Evolutionary conservation across 2,329 filamentous ascomycete genomes (phyloP).

Genomic region (Paraconiothyrium sp.): DNA sequence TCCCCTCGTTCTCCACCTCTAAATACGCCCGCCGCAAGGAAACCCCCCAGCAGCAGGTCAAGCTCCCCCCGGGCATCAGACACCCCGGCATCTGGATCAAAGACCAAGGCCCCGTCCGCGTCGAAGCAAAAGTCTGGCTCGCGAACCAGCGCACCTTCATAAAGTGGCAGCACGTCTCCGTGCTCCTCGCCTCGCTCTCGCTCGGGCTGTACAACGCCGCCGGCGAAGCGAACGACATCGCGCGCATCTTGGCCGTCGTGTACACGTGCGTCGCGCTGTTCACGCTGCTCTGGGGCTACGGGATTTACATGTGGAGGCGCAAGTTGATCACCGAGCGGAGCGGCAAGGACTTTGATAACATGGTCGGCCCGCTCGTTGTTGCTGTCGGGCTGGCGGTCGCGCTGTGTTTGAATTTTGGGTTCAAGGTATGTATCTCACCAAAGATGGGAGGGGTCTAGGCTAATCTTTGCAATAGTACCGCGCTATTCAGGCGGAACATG

Average conservation of each 20-base stretch:
- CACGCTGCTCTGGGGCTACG: conserved; percentile 86
- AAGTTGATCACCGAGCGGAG: conserved; percentile 85
- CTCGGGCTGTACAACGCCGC: conserved; percentile 90
- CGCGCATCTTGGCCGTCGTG: conserved; percentile 79
- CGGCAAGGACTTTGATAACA: conserved; percentile 91
- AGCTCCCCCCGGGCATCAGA: conserved; percentile 85
- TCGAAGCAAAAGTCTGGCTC: conserved; percentile 98
- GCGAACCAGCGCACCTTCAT: conserved; percentile 98
- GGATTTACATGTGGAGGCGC: conserved; percentile 78
- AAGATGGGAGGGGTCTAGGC: neutral
- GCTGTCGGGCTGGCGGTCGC: conserved; percentile 81
- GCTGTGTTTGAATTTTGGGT: conserved; percentile 85
- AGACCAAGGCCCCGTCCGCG: conserved; percentile 87
- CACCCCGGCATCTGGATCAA: conserved; percentile 92
- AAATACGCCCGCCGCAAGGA: conserved; percentile 66
- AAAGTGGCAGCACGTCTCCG: conserved; percentile 96
- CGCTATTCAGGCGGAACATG: conserved; percentile 17
- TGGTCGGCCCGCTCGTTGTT: conserved; percentile 84
- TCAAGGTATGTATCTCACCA: conserved; percentile 70
- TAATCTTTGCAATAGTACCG: conserved; percentile 22
- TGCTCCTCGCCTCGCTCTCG: conserved; percentile 84
- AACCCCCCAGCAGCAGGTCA: conserved; percentile 51
- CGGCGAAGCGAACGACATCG: conserved; percentile 75
- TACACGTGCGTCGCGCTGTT: conserved; percentile 87
- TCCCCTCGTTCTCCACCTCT: conserved; percentile 84